These are phyloP conservation scores for Zygoascus ofunaensis DNA, from an alignment of 805 yeast genomes.

Conservation along the genomic window DNA sequence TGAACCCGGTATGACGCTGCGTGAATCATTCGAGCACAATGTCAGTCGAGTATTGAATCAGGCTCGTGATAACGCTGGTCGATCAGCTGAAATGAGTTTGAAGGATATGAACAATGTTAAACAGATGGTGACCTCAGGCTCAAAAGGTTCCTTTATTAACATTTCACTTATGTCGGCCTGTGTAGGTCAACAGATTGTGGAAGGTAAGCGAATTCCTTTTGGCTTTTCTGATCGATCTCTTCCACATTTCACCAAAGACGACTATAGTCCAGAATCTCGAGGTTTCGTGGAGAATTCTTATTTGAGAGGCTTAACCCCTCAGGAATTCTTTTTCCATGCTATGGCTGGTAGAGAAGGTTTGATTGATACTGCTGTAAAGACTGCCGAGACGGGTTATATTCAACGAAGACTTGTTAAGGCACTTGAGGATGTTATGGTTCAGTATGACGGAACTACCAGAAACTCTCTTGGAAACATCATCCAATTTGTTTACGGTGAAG, in stretches of 20 bases:
- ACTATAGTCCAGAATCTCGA: slow-evolving; percentile 95
- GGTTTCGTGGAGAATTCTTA: slow-evolving; percentile 98
- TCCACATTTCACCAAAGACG: slow-evolving; percentile 98
- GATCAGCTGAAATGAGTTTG: slow-evolving; percentile 93
- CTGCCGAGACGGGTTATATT: slow-evolving; percentile 97
- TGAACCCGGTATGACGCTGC: slow-evolving; percentile 98
- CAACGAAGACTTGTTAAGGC: slow-evolving; percentile 98
- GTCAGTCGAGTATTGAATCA: slow-evolving; percentile 91
- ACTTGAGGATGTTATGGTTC: slow-evolving; percentile 93
- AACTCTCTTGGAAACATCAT: slow-evolving; percentile 94
- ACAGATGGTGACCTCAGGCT: slow-evolving; percentile 98
- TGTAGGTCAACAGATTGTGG: slow-evolving; percentile 99
- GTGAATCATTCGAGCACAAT: slow-evolving; percentile 97
- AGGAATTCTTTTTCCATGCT: slow-evolving; percentile 97
- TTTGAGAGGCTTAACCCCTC: slow-evolving; percentile 94
- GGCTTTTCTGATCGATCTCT: slow-evolving; percentile 94
- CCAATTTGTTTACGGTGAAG: slow-evolving; percentile 97
- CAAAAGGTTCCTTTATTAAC: slow-evolving; percentile 97
- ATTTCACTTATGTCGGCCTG: slow-evolving; percentile 99
- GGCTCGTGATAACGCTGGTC: slow-evolving; percentile 99
- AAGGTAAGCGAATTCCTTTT: slow-evolving; percentile 97
- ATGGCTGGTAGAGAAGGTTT: slow-evolving; percentile 99
- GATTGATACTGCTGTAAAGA: slow-evolving; percentile 98
- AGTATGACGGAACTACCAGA: slow-evolving; percentile 96
- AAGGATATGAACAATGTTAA: slow-evolving; percentile 92